phyloP scores from a whole-genome alignment of 345 rosid species.

The Lepidium aucheri region DNA sequence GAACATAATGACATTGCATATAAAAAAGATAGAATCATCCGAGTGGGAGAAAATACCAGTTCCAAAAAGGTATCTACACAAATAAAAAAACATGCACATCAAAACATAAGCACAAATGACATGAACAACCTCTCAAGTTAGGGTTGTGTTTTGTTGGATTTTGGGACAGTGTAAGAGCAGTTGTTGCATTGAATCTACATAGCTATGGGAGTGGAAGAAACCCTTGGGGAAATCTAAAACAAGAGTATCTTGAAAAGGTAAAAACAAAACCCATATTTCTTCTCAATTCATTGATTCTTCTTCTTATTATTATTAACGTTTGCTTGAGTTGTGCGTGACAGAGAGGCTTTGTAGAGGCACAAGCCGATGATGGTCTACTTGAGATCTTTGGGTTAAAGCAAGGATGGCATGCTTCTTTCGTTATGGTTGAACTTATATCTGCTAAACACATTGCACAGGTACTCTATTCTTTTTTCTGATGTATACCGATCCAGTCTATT shows the following conservation, averaged over 20 bases:
- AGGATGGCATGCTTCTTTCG: constrained; percentile 99
- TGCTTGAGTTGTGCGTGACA: constrained; percentile 27
- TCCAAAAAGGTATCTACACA: constrained; percentile 65
- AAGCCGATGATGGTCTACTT: constrained; percentile 85
- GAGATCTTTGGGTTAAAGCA: constrained; percentile 96
- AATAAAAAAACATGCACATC: no score
- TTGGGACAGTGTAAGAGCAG: constrained; percentile 69
- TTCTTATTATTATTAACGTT: not conserved
- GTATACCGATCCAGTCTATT: no score
- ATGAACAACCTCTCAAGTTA: not conserved
- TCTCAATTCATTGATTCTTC: not conserved
- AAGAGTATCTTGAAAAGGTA: constrained; percentile 84
- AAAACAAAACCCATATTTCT: not conserved
- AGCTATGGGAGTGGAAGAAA: constrained; percentile 93
- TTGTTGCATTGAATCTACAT: constrained; percentile 84
- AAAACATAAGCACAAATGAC: not conserved
- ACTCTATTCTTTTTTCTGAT: not conserved
- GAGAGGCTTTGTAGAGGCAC: constrained; percentile 96
- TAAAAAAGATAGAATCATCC: constrained; percentile 68
- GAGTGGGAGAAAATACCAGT: constrained; percentile 89
- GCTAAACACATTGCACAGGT: constrained; percentile 99
- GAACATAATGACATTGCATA: constrained; percentile 70
- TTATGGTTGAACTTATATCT: constrained; percentile 96
- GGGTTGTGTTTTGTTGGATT: not conserved
- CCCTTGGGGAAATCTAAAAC: constrained; percentile 88